Percentiles rank a stretch among this genome's conserved stretches.
Evolutionary conservation across 257 asterid genomes (phyloP).

Genomic region (Osmanthus fragrans): DNA sequence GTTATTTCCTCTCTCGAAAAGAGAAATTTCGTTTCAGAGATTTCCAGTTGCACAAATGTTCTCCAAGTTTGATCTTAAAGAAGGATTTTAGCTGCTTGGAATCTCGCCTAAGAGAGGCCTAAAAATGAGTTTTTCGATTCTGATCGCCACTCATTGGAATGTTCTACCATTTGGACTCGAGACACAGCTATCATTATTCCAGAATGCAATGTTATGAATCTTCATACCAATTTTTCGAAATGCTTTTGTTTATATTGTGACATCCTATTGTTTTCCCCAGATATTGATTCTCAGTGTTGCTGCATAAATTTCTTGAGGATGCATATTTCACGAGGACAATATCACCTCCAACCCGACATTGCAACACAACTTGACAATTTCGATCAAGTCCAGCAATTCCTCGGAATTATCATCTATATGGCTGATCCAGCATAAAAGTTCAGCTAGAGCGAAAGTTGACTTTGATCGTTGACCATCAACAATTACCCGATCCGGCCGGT

Average conservation of each 20-base stretch:
- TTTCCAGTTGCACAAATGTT: neutral
- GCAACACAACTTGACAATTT: too few relatives aligned
- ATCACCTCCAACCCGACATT: too few relatives aligned
- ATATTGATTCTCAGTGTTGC: neutral
- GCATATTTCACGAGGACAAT: too few relatives aligned
- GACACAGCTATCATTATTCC: neutral
- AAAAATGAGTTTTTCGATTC: slow-evolving; percentile 3
- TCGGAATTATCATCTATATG: too few relatives aligned
- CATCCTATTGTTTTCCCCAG: neutral
- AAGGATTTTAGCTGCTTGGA: slow-evolving; percentile 7
- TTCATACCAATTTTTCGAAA: neutral
- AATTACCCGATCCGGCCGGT: too few relatives aligned
- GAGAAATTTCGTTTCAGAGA: neutral
- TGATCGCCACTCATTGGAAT: neutral
- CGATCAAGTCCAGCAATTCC: too few relatives aligned
- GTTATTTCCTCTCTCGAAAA: neutral
- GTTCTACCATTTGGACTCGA: neutral
- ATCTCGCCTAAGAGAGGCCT: neutral
- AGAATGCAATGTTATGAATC: neutral
- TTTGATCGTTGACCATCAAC: too few relatives aligned
- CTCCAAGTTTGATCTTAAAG: slow-evolving; percentile 6
- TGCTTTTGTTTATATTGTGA: neutral
- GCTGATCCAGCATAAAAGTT: too few relatives aligned
- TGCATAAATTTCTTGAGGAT: neutral
- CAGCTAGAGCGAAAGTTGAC: too few relatives aligned